These are phyloP conservation scores for Amanita phalloides DNA, from an alignment of 768 basidiomycete genomes.

Conservation along the genomic window DNA sequence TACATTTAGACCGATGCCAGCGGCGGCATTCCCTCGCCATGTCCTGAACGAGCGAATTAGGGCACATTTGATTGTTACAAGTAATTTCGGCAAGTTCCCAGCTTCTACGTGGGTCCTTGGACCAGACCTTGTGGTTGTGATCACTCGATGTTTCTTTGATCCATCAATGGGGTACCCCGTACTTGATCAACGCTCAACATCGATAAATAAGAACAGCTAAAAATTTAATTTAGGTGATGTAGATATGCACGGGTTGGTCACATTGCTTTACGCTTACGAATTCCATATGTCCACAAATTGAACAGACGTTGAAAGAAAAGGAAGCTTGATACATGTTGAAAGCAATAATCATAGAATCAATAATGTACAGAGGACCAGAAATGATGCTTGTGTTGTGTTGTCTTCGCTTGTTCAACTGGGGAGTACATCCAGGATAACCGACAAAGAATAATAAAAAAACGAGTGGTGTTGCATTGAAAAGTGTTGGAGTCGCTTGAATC, in stretches of 20 bases:
- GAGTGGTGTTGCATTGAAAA: slow-evolving; percentile 1
- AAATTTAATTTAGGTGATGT: not conserved
- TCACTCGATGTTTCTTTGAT: too few relatives aligned
- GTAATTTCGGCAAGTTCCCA: not conserved
- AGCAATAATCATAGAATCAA: slow-evolving; percentile 6
- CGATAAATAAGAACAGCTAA: not conserved
- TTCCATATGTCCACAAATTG: not conserved
- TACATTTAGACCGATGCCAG: not conserved
- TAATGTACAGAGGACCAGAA: slow-evolving; percentile 3
- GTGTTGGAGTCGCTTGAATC: not conserved
- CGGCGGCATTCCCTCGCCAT: not conserved
- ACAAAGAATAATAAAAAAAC: not conserved
- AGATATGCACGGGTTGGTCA: not conserved
- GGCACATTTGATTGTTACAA: not conserved
- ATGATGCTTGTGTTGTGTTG: slow-evolving; percentile 6
- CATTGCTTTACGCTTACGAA: not conserved
- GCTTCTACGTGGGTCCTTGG: too few relatives aligned
- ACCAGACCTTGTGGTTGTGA: too few relatives aligned
- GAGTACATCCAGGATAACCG: not conserved
- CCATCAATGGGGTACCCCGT: not conserved
- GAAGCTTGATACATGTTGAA: slow-evolving; percentile 1
- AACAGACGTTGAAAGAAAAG: not conserved
- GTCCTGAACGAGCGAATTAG: not conserved
- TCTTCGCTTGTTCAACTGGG: slow-evolving; percentile 6
- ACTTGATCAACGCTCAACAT: not conserved